These are phyloP conservation scores for Arthroderma uncinatum DNA, from an alignment of 2,329 filamentous ascomycete genomes.

Conservation along the genomic window DNA sequence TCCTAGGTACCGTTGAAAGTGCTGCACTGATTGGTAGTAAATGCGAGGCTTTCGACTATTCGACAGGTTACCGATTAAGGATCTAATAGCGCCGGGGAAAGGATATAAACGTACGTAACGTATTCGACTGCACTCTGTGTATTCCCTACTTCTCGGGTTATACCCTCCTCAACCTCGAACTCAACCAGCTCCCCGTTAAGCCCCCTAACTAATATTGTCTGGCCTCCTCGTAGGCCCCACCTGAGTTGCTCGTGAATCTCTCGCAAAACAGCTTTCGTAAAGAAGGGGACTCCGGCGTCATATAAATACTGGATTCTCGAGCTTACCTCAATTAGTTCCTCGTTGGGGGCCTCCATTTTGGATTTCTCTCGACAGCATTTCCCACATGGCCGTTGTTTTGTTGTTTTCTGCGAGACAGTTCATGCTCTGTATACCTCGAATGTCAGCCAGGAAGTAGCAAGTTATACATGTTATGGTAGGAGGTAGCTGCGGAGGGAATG, in stretches of 20 bases:
- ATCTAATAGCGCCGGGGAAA: not conserved
- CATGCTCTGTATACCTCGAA: not conserved
- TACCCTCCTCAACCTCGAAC: not conserved
- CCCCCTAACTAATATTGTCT: not conserved
- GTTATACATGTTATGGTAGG: too few relatives aligned
- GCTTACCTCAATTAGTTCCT: not conserved
- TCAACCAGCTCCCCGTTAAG: not conserved
- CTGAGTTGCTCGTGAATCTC: slow-evolving; percentile 4
- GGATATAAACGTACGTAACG: not conserved
- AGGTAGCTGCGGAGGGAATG: too few relatives aligned
- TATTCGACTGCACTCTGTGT: not conserved
- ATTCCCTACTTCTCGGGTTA: not conserved
- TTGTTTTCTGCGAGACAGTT: not conserved
- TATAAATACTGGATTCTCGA: not conserved
- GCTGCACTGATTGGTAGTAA: not conserved
- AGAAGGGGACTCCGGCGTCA: slow-evolving; percentile 3
- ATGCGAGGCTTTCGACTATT: slow-evolving; percentile 1
- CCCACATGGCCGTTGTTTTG: not conserved
- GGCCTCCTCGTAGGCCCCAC: not conserved
- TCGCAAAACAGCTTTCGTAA: slow-evolving; percentile 1
- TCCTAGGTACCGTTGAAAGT: not conserved
- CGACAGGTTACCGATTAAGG: not conserved
- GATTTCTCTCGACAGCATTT: not conserved
- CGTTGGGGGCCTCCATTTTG: too few relatives aligned
- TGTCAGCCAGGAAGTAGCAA: too few relatives aligned